Evolutionary conservation across 306 rosid species (phyloP), one percentile per base, ranked within the genome.

Genomic region (Macrotyloma uniflorum): DNA sequence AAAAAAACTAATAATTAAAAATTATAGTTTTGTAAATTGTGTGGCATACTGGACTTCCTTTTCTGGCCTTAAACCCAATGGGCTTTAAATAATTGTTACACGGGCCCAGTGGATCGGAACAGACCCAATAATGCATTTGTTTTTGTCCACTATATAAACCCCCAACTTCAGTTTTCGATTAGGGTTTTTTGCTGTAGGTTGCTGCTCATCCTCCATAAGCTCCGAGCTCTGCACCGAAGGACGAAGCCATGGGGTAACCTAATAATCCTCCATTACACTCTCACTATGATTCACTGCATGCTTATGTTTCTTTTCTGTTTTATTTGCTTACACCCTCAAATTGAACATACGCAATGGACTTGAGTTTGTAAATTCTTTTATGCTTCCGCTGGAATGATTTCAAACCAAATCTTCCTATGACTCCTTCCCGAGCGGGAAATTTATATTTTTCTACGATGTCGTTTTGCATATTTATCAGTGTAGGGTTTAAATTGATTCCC

Each of bases 231-330:
- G 8, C 49, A 67, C 82, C n/a, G 78, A 71, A 72, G 76, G 73
- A 63, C 75, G 53, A 57, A 53, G 26, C 50, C 84, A 89, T 89
- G 93, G 93, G 93, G 91, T 89, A 85, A 49, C 47, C 51, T 8
- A 19, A 4, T 16, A 32, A 5, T 16, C 69, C 22, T 85, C 0
- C 67, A 28, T 8, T 54, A 18, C 74, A 1, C 6, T 66, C 8
- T 55, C 22, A 1, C 0, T 35, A 6, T 49, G 16, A 2, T 47
- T 28, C 10, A 15, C 62, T 32, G n/a, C 14, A 24, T 8, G 53
- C 0, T 13, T 45, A 13, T 7, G 7, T 14, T n/a, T 2, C 15
- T 18, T 18, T 61, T 45, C 3, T 70, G 8, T 53, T 22, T 8
- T 57, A 33, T 76, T 54, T 30, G 7, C 33, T 9, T 33, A 4